A percentile compares a stretch with the other conserved stretches of the same genome.
These are phyloP conservation scores for Penicillium janthinellum DNA, from an alignment of 2,329 filamentous ascomycete genomes.

Conservation along the genomic window DNA sequence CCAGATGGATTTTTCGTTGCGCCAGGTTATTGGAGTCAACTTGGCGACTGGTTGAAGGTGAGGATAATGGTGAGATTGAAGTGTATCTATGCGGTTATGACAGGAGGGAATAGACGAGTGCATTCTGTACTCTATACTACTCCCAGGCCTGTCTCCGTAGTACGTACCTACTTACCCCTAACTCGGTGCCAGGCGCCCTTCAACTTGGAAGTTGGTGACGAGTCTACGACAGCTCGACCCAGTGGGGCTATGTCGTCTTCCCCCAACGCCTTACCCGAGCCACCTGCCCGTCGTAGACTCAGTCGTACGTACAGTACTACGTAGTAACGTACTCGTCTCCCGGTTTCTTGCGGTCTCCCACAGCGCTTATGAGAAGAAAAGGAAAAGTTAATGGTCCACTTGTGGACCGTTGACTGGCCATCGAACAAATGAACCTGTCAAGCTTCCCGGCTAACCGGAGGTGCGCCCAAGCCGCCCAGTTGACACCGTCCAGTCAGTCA, in stretches of 20 bases:
- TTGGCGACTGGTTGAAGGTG: background rate
- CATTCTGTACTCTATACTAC: background rate
- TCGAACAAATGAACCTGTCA: background rate
- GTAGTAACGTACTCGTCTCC: background rate
- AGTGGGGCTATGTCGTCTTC: background rate
- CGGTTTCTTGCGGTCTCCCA: background rate
- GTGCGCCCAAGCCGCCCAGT: background rate
- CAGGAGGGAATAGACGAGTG: background rate
- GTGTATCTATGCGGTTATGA: background rate
- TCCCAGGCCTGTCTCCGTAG: too few species aligned
- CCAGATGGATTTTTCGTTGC: background rate
- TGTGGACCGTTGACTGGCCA: conserved; percentile 3
- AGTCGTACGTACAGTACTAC: too few species aligned
- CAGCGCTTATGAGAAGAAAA: background rate
- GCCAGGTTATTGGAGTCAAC: background rate
- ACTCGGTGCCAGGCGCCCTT: background rate
- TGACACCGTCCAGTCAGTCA: background rate
- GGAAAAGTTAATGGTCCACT: conserved; percentile 4
- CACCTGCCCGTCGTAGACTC: background rate
- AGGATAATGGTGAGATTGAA: background rate
- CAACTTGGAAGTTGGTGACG: conserved; percentile 6
- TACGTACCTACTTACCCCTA: too few species aligned
- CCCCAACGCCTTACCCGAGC: conserved; percentile 7
- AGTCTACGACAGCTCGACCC: background rate
- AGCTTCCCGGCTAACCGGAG: conserved; percentile 3